Evolutionary conservation across 2,329 filamentous ascomycete genomes (phyloP), one percentile per base, ranked within the genome.

Genomic region (Pyrenophora graminea): DNA sequence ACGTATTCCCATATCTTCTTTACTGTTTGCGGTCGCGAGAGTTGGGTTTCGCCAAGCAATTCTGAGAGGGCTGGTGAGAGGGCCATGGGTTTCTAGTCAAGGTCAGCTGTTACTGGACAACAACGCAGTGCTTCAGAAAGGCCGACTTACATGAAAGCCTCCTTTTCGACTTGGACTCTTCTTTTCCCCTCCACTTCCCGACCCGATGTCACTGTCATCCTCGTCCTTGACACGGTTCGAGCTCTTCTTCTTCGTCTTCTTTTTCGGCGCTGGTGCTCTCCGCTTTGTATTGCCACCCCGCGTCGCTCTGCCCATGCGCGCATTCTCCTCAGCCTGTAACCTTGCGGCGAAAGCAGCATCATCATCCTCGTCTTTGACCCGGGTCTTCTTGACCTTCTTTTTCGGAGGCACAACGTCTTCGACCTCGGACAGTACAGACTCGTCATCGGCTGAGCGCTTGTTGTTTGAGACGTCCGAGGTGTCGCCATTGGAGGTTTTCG

Each of bases 1-100:
- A 99, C 96, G 69, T 99, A 91, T 55, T 88, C 87, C 94, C 94
- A 99, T 46, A 99, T 86, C 71, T 89, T 89, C 79, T 97, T 97
- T 64, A 99, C 94, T 0, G 93, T 93, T 73, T 97, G 91, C 0
- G 94, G 93, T 34, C 94, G 88, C 13, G 94, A 96, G 18, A 99
- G 83, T 86, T 96, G 84, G 12, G 83, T 78, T 67, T 89, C 87
- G 39, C 88, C 88, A 49, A 88, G 82, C 17, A 94, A 77, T 51
- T 85, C 85, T 1, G 86, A 81, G 18, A 94, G 80, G 10, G 87
- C 82, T 44, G 80, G 79, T 61, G 88, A 91, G 40, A 94, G 82
- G 52, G 84, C 84, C 73, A 92, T 90, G 1, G 87, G 87, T 77
- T 92, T 92, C 79, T 77, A 48, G 12, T 15, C 2, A 21, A 40